Evolutionary conservation across 208 protist genomes (phyloP).

Genomic region (Jaenimonas drosophilae): DNA sequence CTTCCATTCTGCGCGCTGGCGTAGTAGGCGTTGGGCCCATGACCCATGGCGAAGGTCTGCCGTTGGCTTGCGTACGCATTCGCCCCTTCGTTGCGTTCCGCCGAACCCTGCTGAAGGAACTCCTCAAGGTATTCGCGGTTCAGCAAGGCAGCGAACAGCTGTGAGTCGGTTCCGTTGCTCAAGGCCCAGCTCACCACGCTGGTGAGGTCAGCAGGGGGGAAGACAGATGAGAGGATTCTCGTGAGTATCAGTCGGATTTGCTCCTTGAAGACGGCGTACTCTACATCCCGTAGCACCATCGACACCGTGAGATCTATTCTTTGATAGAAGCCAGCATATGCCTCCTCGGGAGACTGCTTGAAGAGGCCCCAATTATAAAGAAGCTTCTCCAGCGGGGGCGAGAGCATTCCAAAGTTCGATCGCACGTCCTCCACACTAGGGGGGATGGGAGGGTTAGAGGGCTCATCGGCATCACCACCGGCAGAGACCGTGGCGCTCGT

Average conservation of each 20-base stretch:
- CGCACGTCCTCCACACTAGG: constrained; percentile 36
- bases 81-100: too few species aligned
- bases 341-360: constrained; percentile 27
- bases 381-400: constrained; percentile 34
- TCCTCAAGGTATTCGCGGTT: too few species aligned
- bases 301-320: constrained; percentile 16
- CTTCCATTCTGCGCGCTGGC: too few species aligned
- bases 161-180: too few species aligned
- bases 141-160: too few species aligned
- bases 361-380: constrained; percentile 47
- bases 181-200: too few species aligned
- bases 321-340: constrained; percentile 31
- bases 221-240: constrained; percentile 21
- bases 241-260: constrained; percentile 33
- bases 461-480: constrained; percentile 1
- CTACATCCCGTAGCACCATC: constrained; percentile 12
- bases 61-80: too few species aligned
- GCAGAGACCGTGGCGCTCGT: too few species aligned
- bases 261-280: constrained; percentile 11
- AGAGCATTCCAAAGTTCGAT: constrained; percentile 46
- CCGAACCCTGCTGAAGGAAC: too few species aligned
- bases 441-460: constrained; percentile 13
- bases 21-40: too few species aligned
- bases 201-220: too few species aligned
- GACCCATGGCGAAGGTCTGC: too few species aligned